A percentile compares a stretch with the other conserved stretches of the same genome.
phyloP scores from a whole-genome alignment of 768 basidiomycete species.

The Hericium coralloides region DNA sequence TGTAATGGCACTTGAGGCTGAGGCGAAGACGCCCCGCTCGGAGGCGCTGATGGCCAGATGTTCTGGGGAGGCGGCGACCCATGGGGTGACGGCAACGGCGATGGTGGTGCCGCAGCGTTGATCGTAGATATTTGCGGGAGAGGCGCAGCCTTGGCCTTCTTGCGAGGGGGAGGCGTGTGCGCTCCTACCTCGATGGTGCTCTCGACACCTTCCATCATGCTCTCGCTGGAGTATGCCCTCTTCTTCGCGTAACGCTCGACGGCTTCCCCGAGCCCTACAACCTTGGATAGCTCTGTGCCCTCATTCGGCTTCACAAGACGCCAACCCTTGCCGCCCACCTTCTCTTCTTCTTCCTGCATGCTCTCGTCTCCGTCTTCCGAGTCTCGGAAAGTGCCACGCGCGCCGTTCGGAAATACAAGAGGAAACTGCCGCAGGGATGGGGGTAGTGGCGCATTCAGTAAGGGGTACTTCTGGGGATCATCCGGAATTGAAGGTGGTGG shows the following conservation, averaged over 20 bases:
- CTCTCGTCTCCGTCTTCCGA: conserved; percentile 50
- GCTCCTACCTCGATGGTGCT: conserved; percentile 38
- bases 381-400: conserved; percentile 73
- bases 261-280: conserved; percentile 67
- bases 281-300: conserved; percentile 34
- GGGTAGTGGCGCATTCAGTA: conserved; percentile 69
- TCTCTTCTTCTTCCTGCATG: conserved; percentile 65
- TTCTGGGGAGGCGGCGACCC: conserved; percentile 71
- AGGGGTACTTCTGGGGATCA: conserved; percentile 73
- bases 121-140: conserved; percentile 53
- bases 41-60: conserved; percentile 75
- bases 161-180: conserved; percentile 51
- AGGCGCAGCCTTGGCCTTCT: conserved; percentile 61
- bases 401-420: conserved; percentile 72
- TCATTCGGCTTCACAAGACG: conserved; percentile 65
- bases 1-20: conserved; percentile 59
- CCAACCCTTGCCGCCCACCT: conserved; percentile 64
- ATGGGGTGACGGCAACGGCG: conserved; percentile 78
- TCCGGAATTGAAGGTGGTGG: conserved; percentile 65
- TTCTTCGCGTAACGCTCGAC: conserved; percentile 72
- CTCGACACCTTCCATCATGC: conserved; percentile 71
- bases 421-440: conserved; percentile 65
- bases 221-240: conserved; percentile 43
- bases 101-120: conserved; percentile 71
- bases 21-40: conserved; percentile 70